phyloP scores from a whole-genome alignment of 805 yeast genomes.

The Starmerella vaccinii region DNA sequence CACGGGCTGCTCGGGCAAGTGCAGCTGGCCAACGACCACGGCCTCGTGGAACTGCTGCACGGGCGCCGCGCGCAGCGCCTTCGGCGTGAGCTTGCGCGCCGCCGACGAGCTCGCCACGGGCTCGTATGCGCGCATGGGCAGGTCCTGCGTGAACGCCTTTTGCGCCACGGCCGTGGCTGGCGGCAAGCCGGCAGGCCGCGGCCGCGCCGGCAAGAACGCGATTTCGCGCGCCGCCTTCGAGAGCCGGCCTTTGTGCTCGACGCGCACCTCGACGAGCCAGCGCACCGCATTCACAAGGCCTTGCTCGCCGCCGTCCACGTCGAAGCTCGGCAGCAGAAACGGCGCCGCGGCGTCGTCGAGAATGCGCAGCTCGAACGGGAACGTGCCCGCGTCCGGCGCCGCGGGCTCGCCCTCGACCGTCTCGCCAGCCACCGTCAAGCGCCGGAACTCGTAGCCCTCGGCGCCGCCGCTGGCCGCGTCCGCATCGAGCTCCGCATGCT shows the following conservation, averaged over 20 bases:
- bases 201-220: conserved; percentile 13
- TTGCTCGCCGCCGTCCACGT: conserved; percentile 4
- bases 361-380: conserved; percentile 14
- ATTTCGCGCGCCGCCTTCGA: conserved; percentile 4
- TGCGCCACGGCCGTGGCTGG: background rate
- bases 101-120: background rate
- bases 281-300: conserved; percentile 5
- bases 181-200: too few species aligned
- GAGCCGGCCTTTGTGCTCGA: conserved; percentile 4
- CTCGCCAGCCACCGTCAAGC: conserved; percentile 13
- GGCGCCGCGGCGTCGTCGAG: conserved; percentile 13
- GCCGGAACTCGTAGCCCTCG: conserved; percentile 6
- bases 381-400: conserved; percentile 5
- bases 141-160: background rate
- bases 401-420: conserved; percentile 11
- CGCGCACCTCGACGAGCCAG: conserved; percentile 13
- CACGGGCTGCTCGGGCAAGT: conserved; percentile 8
- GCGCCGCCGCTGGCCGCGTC: background rate
- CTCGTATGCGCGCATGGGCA: conserved; percentile 2
- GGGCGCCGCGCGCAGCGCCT: conserved; percentile 1
- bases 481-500: conserved; percentile 13
- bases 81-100: background rate
- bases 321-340: conserved; percentile 16
- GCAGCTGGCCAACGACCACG: conserved; percentile 6
- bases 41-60: conserved; percentile 6